These are phyloP conservation scores for Verticillium isaacii DNA, from an alignment of 2,329 filamentous ascomycete genomes.

Conservation along the genomic window DNA sequence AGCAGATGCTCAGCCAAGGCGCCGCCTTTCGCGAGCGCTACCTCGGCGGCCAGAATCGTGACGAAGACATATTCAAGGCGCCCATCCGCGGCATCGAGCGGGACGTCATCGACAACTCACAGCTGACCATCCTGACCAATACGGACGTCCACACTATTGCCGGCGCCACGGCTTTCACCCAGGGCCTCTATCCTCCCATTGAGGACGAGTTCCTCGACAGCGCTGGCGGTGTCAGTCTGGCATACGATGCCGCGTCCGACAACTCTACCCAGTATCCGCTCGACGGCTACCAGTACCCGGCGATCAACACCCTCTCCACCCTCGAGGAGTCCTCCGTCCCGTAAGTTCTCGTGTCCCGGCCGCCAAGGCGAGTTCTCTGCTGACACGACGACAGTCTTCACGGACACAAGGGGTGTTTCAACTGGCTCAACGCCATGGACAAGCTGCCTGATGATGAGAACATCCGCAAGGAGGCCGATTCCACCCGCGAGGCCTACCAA, in stretches of 20 bases:
- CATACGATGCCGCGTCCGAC: slow-evolving; percentile 37
- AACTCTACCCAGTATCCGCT: slow-evolving; percentile 60
- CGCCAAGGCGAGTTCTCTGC: neutral
- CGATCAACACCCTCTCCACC: slow-evolving; percentile 49
- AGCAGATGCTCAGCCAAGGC: slow-evolving; percentile 47
- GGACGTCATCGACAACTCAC: slow-evolving; percentile 42
- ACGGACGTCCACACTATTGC: slow-evolving; percentile 50
- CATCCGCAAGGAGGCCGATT: slow-evolving; percentile 18
- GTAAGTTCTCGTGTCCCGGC: slow-evolving; percentile 25
- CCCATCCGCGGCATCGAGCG: slow-evolving; percentile 37
- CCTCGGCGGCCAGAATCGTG: slow-evolving; percentile 20
- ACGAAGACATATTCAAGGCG: neutral
- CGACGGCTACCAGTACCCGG: slow-evolving; percentile 76
- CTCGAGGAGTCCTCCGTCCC: slow-evolving; percentile 39
- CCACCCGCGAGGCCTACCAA: slow-evolving; percentile 36
- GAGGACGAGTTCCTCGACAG: slow-evolving; percentile 30
- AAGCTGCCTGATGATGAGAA: slow-evolving; percentile 18
- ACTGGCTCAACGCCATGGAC: slow-evolving; percentile 27
- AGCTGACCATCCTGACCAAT: slow-evolving; percentile 37
- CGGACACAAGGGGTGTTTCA: slow-evolving; percentile 31
- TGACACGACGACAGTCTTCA: slow-evolving; percentile 24
- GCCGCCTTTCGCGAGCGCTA: slow-evolving; percentile 44
- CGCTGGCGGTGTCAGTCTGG: slow-evolving; percentile 23
- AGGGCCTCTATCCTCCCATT: slow-evolving; percentile 77
- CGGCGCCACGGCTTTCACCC: slow-evolving; percentile 72